phyloP scores from a whole-genome alignment of 768 basidiomycete genomes.

The Sistotremastrum suecicum region DNA sequence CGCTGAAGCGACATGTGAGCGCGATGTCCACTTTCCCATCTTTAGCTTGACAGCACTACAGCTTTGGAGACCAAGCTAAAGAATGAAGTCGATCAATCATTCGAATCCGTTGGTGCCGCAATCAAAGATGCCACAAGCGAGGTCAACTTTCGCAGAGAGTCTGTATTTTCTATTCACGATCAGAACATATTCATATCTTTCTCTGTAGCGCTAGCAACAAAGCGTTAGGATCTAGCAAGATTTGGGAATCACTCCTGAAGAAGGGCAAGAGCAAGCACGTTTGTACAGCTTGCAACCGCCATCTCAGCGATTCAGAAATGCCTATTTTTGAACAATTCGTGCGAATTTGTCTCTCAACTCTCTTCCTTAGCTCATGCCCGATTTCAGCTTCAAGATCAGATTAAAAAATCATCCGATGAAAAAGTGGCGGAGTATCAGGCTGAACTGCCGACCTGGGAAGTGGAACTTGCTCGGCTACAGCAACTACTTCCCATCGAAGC shows the following conservation, averaged over 20 bases:
- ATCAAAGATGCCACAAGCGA: conserved; percentile 32
- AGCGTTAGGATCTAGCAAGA: conserved; percentile 23
- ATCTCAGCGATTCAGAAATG: conserved; percentile 39
- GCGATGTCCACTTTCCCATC: neutral
- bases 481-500: conserved; percentile 42
- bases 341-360: conserved; percentile 12
- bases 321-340: conserved; percentile 61
- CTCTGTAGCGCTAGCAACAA: conserved; percentile 12
- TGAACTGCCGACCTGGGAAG: conserved; percentile 47
- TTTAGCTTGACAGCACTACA: conserved; percentile 12
- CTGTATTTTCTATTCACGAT: conserved; percentile 6
- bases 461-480: conserved; percentile 42
- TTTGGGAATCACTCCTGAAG: conserved; percentile 42
- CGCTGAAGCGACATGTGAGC: conserved; percentile 47
- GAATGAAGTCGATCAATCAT: conserved; percentile 17
- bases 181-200: neutral
- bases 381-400: conserved; percentile 45
- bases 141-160: conserved; percentile 32
- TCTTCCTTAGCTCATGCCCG: neutral
- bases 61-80: conserved; percentile 36
- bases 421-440: conserved; percentile 25
- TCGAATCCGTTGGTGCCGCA: conserved; percentile 29
- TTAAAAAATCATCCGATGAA: conserved; percentile 41
- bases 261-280: conserved; percentile 47
- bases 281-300: conserved; percentile 68